Percentiles rank a stretch among this genome's conserved stretches.
These are phyloP conservation scores for Xylaria nigripes DNA, from an alignment of 495 filamentous ascomycete genomes.

Conservation along the genomic window DNA sequence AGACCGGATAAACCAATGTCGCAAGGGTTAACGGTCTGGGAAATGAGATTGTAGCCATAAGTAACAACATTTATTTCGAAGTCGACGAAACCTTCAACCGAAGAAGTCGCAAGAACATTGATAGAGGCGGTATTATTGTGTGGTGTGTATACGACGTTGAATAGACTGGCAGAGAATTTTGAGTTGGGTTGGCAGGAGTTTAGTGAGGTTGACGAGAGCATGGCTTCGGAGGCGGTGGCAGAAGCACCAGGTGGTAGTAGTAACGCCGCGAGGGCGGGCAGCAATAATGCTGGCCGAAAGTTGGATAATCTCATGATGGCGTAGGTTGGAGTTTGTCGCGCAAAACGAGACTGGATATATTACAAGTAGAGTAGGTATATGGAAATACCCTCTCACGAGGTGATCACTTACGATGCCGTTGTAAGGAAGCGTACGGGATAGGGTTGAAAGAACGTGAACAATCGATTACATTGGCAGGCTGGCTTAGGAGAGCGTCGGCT, in stretches of 20 bases:
- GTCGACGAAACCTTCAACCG: slow-evolving; percentile 74
- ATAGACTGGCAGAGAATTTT: slow-evolving; percentile 73
- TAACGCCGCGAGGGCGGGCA: slow-evolving; percentile 29
- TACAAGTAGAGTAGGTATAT: not conserved
- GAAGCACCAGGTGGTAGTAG: slow-evolving; percentile 16
- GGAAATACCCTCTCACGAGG: not conserved
- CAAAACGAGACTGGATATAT: slow-evolving; percentile 1
- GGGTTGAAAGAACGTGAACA: slow-evolving; percentile 7
- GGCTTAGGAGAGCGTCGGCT: not conserved
- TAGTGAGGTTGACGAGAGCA: slow-evolving; percentile 66
- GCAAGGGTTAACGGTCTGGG: slow-evolving; percentile 69
- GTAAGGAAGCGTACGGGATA: not conserved
- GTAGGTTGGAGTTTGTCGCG: not conserved
- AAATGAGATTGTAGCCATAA: slow-evolving; percentile 68
- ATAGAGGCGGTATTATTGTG: slow-evolving; percentile 63
- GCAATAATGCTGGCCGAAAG: slow-evolving; percentile 21
- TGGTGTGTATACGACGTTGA: slow-evolving; percentile 74
- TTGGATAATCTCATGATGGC: slow-evolving; percentile 7
- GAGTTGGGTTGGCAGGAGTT: slow-evolving; percentile 70
- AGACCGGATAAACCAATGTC: slow-evolving; percentile 59
- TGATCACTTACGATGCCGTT: slow-evolving; percentile 2
- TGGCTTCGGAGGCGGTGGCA: slow-evolving; percentile 23
- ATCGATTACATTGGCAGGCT: slow-evolving; percentile 6
- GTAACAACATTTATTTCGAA: slow-evolving; percentile 70
- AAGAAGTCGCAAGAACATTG: slow-evolving; percentile 73